Conservation (phyloP, 768 basidiomycete genomes). For the Suillus subaureus region DNA sequence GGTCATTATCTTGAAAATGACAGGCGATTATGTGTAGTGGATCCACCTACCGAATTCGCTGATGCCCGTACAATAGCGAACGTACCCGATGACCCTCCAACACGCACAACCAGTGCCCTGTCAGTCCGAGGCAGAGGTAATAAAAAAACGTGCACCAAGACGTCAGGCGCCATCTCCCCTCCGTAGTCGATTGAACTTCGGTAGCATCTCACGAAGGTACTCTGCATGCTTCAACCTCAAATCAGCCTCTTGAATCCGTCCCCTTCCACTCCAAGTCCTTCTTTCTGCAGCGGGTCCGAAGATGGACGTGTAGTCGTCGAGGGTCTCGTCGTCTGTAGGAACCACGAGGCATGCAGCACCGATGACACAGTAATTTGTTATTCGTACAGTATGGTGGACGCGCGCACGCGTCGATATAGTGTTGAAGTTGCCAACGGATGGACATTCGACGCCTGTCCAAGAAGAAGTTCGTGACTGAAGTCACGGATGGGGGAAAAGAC, state of each 20-base stretch:
- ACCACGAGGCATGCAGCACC: slow-evolving; percentile 81
- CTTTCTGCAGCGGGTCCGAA: slow-evolving; percentile 78
- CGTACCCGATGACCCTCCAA: background rate
- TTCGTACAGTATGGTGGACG: slow-evolving; percentile 79
- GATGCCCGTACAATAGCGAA: background rate
- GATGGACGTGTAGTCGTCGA: slow-evolving; percentile 83
- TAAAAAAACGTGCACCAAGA: background rate
- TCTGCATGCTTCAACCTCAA: slow-evolving; percentile 86
- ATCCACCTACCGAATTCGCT: background rate
- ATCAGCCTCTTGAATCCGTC: slow-evolving; percentile 81
- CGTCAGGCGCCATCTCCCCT: slow-evolving; percentile 6
- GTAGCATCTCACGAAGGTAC: slow-evolving; percentile 89
- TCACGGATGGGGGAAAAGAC: slow-evolving; percentile 33
- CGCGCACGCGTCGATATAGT: slow-evolving; percentile 83
- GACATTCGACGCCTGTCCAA: slow-evolving; percentile 78
- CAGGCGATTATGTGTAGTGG: background rate
- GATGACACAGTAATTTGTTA: slow-evolving; percentile 80
- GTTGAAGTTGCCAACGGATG: slow-evolving; percentile 82
- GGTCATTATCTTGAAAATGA: background rate
- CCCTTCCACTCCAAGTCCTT: slow-evolving; percentile 83
- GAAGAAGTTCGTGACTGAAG: background rate
- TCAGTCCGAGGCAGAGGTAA: background rate
- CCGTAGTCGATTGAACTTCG: slow-evolving; percentile 81
- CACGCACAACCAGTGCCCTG: background rate
- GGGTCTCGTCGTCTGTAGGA: slow-evolving; percentile 73